Base-by-base conservation (phyloP, 2,329 filamentous ascomycete genomes). In the Penicillium aurantiogriseum region DNA sequence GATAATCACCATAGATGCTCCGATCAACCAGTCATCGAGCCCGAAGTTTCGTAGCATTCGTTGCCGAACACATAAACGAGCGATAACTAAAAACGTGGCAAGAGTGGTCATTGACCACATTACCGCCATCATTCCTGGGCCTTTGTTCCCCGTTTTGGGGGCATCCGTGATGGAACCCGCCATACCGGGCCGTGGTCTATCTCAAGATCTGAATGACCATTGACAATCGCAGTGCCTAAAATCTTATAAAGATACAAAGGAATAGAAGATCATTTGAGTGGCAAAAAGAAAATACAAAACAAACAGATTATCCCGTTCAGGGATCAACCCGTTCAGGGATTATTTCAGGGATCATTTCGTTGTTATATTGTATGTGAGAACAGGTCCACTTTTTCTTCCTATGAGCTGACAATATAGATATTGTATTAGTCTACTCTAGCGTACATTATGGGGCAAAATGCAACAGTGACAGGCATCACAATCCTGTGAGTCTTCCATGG, bases 21-120 rank as follows among this genome's bases (percentile, higher is more conserved):
- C 58, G 53, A 76, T 74, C 35, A 74, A 56, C 57, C 67, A 76
- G 58, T 77, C 74, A 52, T 77, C 74, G 1, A 69, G 51, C 3
- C 71, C 67, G n/a, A 75, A 45, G 36, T 65, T 70, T 17, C 64
- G 64, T 21, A 71, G 54, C 10, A 76, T 40, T 70, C 65, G 35
- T 68, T 69, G 49, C 8, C 59, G 59, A n/a, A 61, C 50, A 25
- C 68, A 76, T 7, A 77, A 47, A 27, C 75, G 67, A 9, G 69
- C 63, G 17, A 56, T 54, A 2, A 74, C 67, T n/a, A 76, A 69
- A 5, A 69, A 17, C 2, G 67, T 67, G 21, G 61, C 67, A 21
- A 76, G 13, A 6, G 57, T 54, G 7, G 68, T 70, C 56, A 77
- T 63, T 11, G 63, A 55, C 60, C 69, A 71, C 52, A 69, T 67